Evolutionary conservation across 805 yeast genomes (phyloP), one percentile per base, ranked within the genome.

Genomic region (Cyberlindnera bimundalis): DNA sequence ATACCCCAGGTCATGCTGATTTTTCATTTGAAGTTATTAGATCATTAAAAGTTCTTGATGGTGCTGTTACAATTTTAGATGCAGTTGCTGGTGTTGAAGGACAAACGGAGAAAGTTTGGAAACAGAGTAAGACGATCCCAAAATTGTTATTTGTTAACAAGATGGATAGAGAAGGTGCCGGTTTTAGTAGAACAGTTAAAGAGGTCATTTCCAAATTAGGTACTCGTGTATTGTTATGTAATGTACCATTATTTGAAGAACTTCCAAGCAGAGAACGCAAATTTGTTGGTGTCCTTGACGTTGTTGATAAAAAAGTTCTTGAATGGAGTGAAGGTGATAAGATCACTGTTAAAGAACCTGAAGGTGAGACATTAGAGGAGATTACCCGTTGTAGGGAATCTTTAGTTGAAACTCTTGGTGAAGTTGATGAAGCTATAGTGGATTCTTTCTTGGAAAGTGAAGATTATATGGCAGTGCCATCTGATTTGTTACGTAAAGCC

Each of bases 41-140:
- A 41, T 82, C 98, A 0, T 70, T 93, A 42, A 73, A 96, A 47
- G 97, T 93, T 2, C 66, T 93, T 9, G 99, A 93, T 65, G 97
- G 98, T 4, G 95, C 91, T 1, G 95, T 93, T 7, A 84, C 96
- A 0, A 85, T 93, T 9, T 64, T 93, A 38, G 99, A 93, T 65
- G 96, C 86, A 1, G 98, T 91, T 8, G 97, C 96, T 2, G 99
- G 99, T 11, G 99, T 93, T 1, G 99, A 93, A 60, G 93, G 98
- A 0, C 98, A 93, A 62, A 91, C 99, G 0, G 97, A 90, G 59
- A 91, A 89, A 56, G 98, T 93, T 3, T 93, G 98, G 97, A 77
- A 74, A 47, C 96, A 90, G 61, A 90, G 96, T 1, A 67, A 66
- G 16, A 74, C 73, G 14, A 79, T 93, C 27, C 98, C 99, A 0